Base-by-base conservation (phyloP, 352 stramenopile species). In the Phytophthora foliorum region DNA sequence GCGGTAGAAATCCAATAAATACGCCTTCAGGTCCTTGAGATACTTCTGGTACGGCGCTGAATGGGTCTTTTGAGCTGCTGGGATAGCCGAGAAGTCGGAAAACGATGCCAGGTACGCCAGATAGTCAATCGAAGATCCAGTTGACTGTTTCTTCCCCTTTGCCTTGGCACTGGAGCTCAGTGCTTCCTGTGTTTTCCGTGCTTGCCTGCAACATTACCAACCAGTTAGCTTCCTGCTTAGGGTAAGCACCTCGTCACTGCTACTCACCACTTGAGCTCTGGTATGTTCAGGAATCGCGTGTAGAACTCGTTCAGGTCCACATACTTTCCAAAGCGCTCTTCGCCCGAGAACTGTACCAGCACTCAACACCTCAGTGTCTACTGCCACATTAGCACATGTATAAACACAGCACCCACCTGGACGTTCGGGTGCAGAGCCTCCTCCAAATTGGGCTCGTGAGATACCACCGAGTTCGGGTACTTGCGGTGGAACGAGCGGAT, bases 271-370 rank as follows among this genome's bases (percentile, higher is more conserved):
- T 89, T 81, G n/a, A 92, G 82, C 50, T 80, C 78, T 22, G 80
- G 74, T 16, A 91, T 76, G 63, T 97, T 96, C 51, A 96, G 54
- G 51, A 89, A 97, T 17, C 82, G 77, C 57, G 74, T 60, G 75
- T 96, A 94, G 57, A 95, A 90, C 68, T 89, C 80, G 61, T 96
- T 88, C 32, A 97, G 56, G 65, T 97, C 91, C n/a, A 97, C 81
- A 63, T 97, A 97, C 61, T 95, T 95, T 57, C 91, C 91, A 38
- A 93, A 93, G 24, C 81, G 85, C 69, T 97, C 91, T 86, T 97
- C 90, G 16, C 91, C 91, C 3, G 87, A 95, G 57, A 97, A 97
- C 75, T 93, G 51, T 9, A 67, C 5, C 3, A 44, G 19, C 19
- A 49, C 8, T 24, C 3, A 62, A 34, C 24, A 53, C 1, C 14